phyloP scores from a whole-genome alignment of 345 rosid species.

The Hibiscus trionum region DNA sequence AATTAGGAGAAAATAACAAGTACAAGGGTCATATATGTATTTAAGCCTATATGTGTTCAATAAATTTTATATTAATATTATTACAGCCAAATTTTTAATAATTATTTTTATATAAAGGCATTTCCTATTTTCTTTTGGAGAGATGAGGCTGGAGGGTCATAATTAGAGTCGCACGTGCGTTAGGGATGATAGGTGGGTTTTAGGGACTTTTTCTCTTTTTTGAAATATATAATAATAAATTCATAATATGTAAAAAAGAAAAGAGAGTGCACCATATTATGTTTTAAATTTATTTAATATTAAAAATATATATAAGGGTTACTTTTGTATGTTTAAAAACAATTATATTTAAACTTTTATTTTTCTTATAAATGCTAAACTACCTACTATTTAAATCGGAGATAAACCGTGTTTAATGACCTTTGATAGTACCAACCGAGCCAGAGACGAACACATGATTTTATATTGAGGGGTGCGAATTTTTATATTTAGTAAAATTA shows the following conservation, averaged over 20 bases:
- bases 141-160: conserved; percentile 36
- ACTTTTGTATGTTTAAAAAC: too few relatives aligned
- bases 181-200: background rate
- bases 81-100: conserved; percentile 9
- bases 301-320: too few relatives aligned
- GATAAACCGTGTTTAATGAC: too few relatives aligned
- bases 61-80: background rate
- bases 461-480: too few relatives aligned
- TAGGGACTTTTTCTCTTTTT: background rate
- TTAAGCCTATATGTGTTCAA: background rate
- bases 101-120: conserved; percentile 4
- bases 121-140: conserved; percentile 10
- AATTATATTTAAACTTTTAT: too few relatives aligned
- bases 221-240: background rate
- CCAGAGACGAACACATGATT: too few relatives aligned
- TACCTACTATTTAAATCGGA: too few relatives aligned
- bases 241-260: background rate
- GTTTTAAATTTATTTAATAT: background rate
- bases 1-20: too few relatives aligned
- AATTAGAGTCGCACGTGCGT: conserved; percentile 60
- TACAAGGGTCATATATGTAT: background rate
- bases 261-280: too few relatives aligned
- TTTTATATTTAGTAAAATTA: too few relatives aligned
- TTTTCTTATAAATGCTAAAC: too few relatives aligned
- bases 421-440: too few relatives aligned